Evolutionary conservation across 2,329 filamentous ascomycete genomes (phyloP).

Genomic region (Zalaria obscura): DNA sequence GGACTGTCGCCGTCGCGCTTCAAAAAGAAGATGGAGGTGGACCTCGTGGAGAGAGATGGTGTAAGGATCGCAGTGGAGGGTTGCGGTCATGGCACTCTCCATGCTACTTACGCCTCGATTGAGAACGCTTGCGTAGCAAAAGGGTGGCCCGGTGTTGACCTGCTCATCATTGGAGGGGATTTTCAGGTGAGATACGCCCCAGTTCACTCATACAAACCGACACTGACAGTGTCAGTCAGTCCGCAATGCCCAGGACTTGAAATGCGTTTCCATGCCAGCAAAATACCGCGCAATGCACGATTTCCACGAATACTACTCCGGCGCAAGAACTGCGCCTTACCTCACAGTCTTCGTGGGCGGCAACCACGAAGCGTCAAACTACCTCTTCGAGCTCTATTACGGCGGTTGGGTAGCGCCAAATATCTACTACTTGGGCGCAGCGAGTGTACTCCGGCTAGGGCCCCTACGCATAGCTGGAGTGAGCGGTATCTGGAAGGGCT

Average conservation of each 20-base stretch:
- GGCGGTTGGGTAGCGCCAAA: conserved; percentile 94
- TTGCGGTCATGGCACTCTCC: conserved; percentile 81
- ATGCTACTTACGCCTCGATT: conserved; percentile 80
- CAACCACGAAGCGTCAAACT: conserved; percentile 86
- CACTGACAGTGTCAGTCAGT: conserved; percentile 43
- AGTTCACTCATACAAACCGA: conserved; percentile 1
- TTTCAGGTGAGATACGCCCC: conserved; percentile 53
- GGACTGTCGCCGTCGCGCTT: too few species aligned
- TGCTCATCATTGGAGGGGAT: conserved; percentile 90
- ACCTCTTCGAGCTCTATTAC: conserved; percentile 87
- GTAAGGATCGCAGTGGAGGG: conserved; percentile 75
- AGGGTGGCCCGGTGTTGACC: conserved; percentile 68
- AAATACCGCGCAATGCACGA: conserved; percentile 85
- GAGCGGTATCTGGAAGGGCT: conserved; percentile 90
- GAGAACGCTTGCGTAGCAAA: conserved; percentile 52
- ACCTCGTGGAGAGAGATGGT: conserved; percentile 18
- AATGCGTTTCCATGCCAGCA: conserved; percentile 73
- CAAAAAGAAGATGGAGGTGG: neutral
- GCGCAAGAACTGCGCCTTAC: conserved; percentile 62
- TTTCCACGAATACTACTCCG: conserved; percentile 89
- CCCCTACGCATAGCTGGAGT: conserved; percentile 77
- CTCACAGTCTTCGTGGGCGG: conserved; percentile 86
- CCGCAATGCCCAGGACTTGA: conserved; percentile 76
- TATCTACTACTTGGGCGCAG: conserved; percentile 92
- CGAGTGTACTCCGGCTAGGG: conserved; percentile 74